These are phyloP conservation scores for Botrytis fabae DNA, from an alignment of 2,329 filamentous ascomycete species.

Conservation along the genomic window DNA sequence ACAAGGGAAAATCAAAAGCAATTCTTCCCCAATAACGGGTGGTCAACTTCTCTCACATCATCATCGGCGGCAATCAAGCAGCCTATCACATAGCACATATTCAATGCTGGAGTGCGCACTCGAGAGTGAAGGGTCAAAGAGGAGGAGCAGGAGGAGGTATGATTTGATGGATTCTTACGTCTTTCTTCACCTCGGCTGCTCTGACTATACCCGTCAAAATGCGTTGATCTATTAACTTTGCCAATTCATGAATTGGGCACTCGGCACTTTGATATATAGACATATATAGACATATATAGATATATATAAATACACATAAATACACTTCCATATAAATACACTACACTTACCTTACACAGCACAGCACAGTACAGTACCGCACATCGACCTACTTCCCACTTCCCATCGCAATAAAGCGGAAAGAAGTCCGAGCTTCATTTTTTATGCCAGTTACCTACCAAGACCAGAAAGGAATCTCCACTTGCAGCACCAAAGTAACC, in stretches of 20 bases:
- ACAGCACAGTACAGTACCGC: no score
- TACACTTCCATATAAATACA: no score
- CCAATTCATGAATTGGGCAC: fast-evolving
- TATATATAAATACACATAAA: neutral
- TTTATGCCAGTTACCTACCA: conserved; percentile 1
- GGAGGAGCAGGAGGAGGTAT: no score
- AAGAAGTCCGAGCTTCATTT: conserved; percentile 33
- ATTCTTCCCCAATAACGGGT: neutral
- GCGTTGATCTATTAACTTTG: neutral
- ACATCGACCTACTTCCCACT: no score
- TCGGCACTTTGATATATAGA: no score
- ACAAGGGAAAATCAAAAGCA: neutral
- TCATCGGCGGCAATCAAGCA: neutral
- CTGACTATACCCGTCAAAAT: neutral
- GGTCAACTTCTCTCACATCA: neutral
- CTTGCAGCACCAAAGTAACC: conserved; percentile 15
- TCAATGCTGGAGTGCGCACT: no score
- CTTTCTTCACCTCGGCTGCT: neutral
- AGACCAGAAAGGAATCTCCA: conserved; percentile 29
- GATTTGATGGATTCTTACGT: neutral
- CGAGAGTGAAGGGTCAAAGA: neutral
- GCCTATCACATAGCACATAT: no score
- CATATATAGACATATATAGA: no score
- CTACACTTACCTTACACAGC: no score
- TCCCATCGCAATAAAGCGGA: conserved; percentile 12